These are phyloP conservation scores for Penicillium sp. DNA, from an alignment of 2,329 filamentous ascomycete genomes.

Conservation along the genomic window DNA sequence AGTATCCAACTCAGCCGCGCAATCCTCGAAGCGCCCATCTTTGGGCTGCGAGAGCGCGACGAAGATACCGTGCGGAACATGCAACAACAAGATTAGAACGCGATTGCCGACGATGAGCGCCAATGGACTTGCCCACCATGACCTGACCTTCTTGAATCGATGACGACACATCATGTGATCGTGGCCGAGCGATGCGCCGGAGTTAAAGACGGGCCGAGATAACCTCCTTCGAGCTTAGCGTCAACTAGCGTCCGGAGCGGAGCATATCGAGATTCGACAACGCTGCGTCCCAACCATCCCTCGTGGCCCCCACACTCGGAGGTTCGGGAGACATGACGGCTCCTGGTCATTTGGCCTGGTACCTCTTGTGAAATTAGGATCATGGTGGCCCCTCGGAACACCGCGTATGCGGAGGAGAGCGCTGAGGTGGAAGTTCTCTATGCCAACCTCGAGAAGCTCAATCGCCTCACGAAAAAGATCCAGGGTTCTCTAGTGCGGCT, in stretches of 20 bases:
- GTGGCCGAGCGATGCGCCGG: background rate
- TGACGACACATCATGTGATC: constrained; percentile 25
- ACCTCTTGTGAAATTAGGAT: constrained; percentile 14
- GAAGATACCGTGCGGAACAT: constrained; percentile 18
- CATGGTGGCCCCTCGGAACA: constrained; percentile 53
- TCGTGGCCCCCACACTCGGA: constrained; percentile 13
- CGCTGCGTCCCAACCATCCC: constrained; percentile 7
- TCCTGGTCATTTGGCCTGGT: constrained; percentile 12
- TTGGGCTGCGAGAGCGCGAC: constrained; percentile 16
- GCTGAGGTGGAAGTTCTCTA: constrained; percentile 62
- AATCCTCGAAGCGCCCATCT: constrained; percentile 32
- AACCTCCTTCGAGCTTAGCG: constrained; percentile 19
- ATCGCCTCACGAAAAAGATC: constrained; percentile 90
- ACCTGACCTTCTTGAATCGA: constrained; percentile 1
- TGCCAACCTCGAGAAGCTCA: constrained; percentile 80
- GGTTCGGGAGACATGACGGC: constrained; percentile 14
- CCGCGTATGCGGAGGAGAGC: constrained; percentile 59
- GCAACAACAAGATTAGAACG: constrained; percentile 12
- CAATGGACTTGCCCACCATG: background rate
- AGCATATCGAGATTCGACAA: constrained; percentile 15
- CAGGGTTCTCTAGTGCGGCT: constrained; percentile 77
- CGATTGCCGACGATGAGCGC: constrained; percentile 9
- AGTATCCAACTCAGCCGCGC: constrained; percentile 33
- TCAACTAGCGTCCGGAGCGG: constrained; percentile 7
- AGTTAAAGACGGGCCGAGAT: constrained; percentile 15